Evolutionary conservation across 2,329 filamentous ascomycete species (phyloP), one percentile per base, ranked within the genome.

Genomic region (Hypoxylon sp.): DNA sequence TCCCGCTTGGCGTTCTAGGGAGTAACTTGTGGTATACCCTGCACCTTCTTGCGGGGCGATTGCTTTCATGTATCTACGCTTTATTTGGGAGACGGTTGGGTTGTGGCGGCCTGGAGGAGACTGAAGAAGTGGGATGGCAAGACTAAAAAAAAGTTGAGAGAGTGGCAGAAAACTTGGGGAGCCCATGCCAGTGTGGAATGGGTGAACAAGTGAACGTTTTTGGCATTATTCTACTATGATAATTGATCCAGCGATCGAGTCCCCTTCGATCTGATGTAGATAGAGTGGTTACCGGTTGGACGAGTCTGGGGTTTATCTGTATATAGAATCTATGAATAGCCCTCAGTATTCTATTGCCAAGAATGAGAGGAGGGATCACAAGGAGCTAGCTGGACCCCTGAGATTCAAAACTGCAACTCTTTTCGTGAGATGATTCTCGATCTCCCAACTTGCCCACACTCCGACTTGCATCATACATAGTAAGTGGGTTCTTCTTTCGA

Each of bases 11-110:
- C 70, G 72, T 73, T 73, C 36, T 46, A 60, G 66, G 62, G 33
- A 61, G 50, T 50, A 61, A 69, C 45, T 62, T 42, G 65, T 56
- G 64, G n/a, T n/a, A 73, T 74, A 74, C 69, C 72, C 68, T 72
- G 70, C 70, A 68, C 51, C 64, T 67, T 59, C 54, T 62, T 62
- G 60, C 61, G 67, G 64, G 67, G 64, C 44, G 45, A 32, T 36
- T 57, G 40, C 32, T 68, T 64, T 58, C n/a, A 44, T 61, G 24
- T 9, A 51, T 56, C 18, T 54, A n/a, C n/a, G n/a, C n/a, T 65
- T 22, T 42, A 36, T 49, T 52, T n/a, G 24, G 32, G 9, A 14
- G 50, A 53, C 50, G 30, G 30, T 44, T 18, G n/a, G 18, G 49
- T 26, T 32, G 16, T 24, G 7, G 4, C 36, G 36, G 24, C 26